A percentile compares a stretch with the other conserved stretches of the same genome.
Conservation (phyloP, 495 filamentous ascomycete species). For the Hypoxylon cercidicola region DNA sequence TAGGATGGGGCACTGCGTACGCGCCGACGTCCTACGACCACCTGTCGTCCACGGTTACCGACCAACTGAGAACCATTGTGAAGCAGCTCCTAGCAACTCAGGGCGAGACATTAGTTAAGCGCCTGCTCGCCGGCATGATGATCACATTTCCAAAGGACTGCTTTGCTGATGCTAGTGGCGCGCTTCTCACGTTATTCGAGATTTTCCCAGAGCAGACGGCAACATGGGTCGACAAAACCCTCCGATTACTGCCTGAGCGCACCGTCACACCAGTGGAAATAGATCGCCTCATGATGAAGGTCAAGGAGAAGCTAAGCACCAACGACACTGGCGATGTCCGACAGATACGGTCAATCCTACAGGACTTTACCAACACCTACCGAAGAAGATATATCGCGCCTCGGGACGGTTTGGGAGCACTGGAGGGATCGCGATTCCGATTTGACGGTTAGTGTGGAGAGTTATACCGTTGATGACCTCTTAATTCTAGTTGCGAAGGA, state of each 20-base stretch:
- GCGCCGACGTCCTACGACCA: constrained; percentile 79
- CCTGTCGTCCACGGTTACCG: constrained; percentile 56
- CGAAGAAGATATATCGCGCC: constrained; percentile 92
- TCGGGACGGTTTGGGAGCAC: constrained; percentile 84
- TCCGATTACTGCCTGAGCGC: constrained; percentile 83
- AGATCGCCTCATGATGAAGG: constrained; percentile 71
- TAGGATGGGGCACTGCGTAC: constrained; percentile 80
- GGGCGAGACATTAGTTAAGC: constrained; percentile 83
- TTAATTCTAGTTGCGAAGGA: neutral
- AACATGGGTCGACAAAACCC: constrained; percentile 81
- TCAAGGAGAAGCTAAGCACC: constrained; percentile 72
- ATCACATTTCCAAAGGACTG: constrained; percentile 95
- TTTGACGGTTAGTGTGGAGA: constrained; percentile 67
- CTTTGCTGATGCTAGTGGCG: constrained; percentile 90
- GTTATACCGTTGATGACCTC: neutral
- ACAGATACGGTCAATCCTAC: constrained; percentile 84
- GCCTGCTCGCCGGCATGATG: constrained; percentile 96
- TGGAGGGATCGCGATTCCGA: constrained; percentile 87
- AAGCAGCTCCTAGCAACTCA: constrained; percentile 74
- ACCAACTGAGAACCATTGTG: constrained; percentile 75
- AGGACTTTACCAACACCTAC: constrained; percentile 97
- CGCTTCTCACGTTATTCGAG: constrained; percentile 89
- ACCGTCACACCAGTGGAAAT: constrained; percentile 72
- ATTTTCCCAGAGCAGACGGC: constrained; percentile 81
- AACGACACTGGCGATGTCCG: constrained; percentile 70